Evolutionary conservation across 345 rosid genomes (phyloP).

Genomic region (Acer yangbiense): DNA sequence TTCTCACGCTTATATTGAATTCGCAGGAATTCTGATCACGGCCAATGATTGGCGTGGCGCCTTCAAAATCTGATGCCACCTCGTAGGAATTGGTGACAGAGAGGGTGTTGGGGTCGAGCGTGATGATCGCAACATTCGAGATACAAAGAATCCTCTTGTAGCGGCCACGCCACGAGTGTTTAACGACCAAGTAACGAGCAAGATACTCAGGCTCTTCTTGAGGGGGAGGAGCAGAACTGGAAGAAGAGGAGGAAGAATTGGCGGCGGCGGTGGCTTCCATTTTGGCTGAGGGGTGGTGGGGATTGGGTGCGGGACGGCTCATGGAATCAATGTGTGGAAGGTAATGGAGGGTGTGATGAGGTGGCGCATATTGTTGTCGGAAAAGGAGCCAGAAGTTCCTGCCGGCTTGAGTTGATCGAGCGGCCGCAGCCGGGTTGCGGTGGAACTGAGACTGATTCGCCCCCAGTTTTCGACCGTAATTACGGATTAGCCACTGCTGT

Average conservation of each 20-base stretch:
- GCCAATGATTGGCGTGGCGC: conserved; percentile 65
- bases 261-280: conserved; percentile 51
- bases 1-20: conserved; percentile 78
- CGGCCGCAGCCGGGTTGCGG: conserved; percentile 57
- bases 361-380: conserved; percentile 70
- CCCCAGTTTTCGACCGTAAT: conserved; percentile 75
- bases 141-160: conserved; percentile 92
- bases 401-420: conserved; percentile 41
- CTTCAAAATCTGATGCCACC: conserved; percentile 66
- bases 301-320: conserved; percentile 36
- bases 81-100: conserved; percentile 80
- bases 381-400: conserved; percentile 70
- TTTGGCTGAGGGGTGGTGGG: conserved; percentile 22
- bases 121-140: conserved; percentile 59
- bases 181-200: conserved; percentile 78
- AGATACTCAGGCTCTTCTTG: conserved; percentile 93
- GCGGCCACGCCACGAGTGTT: conserved; percentile 98
- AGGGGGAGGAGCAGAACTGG: conserved; percentile 28
- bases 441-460: conserved; percentile 87
- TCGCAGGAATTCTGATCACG: conserved; percentile 76
- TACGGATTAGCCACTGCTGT: conserved; percentile 35
- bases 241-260: conserved; percentile 23
- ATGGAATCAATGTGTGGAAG: conserved; percentile 54
- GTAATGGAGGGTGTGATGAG: conserved; percentile 56
- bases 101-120: conserved; percentile 84